Conservation (phyloP, 2,329 filamentous ascomycete species). For the Pezicula carpinea region DNA sequence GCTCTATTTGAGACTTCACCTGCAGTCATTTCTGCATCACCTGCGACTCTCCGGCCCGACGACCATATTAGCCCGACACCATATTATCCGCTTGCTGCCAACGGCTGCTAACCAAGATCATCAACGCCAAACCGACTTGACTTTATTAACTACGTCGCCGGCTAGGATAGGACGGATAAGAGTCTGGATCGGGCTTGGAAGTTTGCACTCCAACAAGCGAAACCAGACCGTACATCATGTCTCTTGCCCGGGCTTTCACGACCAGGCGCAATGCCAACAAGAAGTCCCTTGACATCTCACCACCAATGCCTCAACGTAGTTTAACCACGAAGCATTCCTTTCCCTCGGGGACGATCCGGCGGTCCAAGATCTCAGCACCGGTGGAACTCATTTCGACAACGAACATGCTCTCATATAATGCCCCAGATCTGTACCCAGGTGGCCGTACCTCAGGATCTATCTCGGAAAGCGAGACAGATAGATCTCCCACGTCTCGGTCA, state of each 20-base stretch:
- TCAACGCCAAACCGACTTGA: too few species aligned
- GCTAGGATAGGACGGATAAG: too few species aligned
- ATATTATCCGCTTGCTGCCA: slow-evolving; percentile 13
- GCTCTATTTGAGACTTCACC: slow-evolving; percentile 2
- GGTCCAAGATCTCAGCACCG: slow-evolving; percentile 79
- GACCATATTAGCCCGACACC: background rate
- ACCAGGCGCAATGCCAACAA: slow-evolving; percentile 49
- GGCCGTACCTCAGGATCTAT: slow-evolving; percentile 43
- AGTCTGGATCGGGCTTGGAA: slow-evolving; percentile 3
- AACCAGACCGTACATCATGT: slow-evolving; percentile 30
- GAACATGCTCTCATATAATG: slow-evolving; percentile 93
- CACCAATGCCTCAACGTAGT: slow-evolving; percentile 20
- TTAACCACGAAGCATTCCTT: slow-evolving; percentile 24
- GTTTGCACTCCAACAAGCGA: background rate
- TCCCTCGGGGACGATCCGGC: slow-evolving; percentile 27
- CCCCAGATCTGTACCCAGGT: slow-evolving; percentile 65
- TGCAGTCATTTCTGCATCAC: slow-evolving; percentile 13
- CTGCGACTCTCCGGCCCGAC: slow-evolving; percentile 8
- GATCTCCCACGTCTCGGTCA: slow-evolving; percentile 39
- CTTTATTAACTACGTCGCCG: too few species aligned
- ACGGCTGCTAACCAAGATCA: too few species aligned
- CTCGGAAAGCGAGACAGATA: slow-evolving; percentile 71
- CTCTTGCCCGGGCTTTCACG: slow-evolving; percentile 67
- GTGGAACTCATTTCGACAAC: slow-evolving; percentile 88
- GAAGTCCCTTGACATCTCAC: slow-evolving; percentile 39